Evolutionary conservation across 2,329 filamentous ascomycete genomes (phyloP), one percentile per base, ranked within the genome.

Genomic region (Fusarium sp.): DNA sequence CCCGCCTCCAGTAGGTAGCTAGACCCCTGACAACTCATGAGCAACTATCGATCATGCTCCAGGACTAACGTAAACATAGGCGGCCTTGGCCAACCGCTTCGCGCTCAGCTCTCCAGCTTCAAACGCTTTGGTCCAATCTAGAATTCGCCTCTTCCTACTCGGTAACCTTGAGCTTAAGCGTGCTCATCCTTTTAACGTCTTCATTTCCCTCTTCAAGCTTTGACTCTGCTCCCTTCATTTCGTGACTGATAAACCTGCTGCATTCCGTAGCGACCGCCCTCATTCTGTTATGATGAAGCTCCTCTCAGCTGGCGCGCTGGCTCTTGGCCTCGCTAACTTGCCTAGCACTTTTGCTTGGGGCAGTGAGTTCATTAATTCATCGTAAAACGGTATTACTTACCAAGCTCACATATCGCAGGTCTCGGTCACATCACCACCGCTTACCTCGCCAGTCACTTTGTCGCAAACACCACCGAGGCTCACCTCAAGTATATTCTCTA

Each of bases 351-450:
- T 79, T 48, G 84, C 84, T 59, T 86, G 84, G 84, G 84, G 84
- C 68, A 81, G 84, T 85, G 81, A 55, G 83, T 80, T 41, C 33
- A 48, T 81, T 77, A 38, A 38, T 44, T 47, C 35, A 55, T 52
- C 24, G 44, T 35, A 51, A 36, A 42, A 39, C 26, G 13, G 14
- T 33, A n/a, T 28, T 49, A 31, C 31, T 70, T 24, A 45, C 31
- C 31, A 36, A 65, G 67, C 73, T 77, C 56, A 75, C 64, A 57
- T 14, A 38, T 45, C 24, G 22, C 26, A 90, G 88, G 88, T 70
- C 85, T 92, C 63, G 91, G 91, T 4, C 91, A 93, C 80, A 89
- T 91, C 77, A 90, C 90, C 8, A 88, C 91, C 13, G 91, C 90
- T 47, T 91, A 90, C 77, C 79, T 93, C 28, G 90, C 91, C 17